phyloP scores from a whole-genome alignment of 2,329 filamentous ascomycete species.

The Colletotrichum sp. region DNA sequence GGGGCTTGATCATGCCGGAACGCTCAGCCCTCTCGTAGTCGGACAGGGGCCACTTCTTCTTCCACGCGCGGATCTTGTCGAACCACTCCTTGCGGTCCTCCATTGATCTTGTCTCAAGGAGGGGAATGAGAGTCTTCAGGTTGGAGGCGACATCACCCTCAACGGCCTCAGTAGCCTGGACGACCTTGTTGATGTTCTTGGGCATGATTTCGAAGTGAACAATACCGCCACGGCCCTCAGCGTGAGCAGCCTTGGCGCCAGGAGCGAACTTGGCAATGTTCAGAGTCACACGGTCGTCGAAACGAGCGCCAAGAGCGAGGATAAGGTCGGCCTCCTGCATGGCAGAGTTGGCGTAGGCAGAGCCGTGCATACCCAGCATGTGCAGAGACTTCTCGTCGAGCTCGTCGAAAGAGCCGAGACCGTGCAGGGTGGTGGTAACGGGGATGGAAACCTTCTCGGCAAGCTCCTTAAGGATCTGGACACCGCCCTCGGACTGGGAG shows the following conservation, averaged over 20 bases:
- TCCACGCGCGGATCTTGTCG: constrained; percentile 87
- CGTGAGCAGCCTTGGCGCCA: constrained; percentile 81
- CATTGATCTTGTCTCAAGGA: constrained; percentile 67
- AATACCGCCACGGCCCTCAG: constrained; percentile 88
- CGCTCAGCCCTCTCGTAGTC: constrained; percentile 80
- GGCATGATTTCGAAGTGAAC: constrained; percentile 98
- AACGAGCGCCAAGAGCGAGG: constrained; percentile 90
- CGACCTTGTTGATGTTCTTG: constrained; percentile 99
- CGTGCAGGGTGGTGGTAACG: constrained; percentile 94
- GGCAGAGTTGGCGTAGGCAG: constrained; percentile 96
- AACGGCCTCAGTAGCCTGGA: constrained; percentile 93
- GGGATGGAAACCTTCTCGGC: constrained; percentile 90
- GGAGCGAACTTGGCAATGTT: constrained; percentile 88
- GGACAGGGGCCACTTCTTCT: constrained; percentile 84
- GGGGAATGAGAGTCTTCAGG: constrained; percentile 75
- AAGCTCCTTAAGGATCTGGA: constrained; percentile 81
- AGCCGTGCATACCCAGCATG: constrained; percentile 99
- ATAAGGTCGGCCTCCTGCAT: constrained; percentile 98
- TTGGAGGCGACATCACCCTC: constrained; percentile 91
- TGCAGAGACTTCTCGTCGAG: constrained; percentile 92
- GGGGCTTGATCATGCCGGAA: constrained; percentile 88
- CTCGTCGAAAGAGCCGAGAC: constrained; percentile 91
- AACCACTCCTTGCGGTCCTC: constrained; percentile 84
- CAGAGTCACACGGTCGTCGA: constrained; percentile 93
- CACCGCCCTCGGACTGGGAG: constrained; percentile 79